These are phyloP conservation scores for Chaetoceros muelleri DNA, from an alignment of 108 stramenopile genomes.

Conservation along the genomic window DNA sequence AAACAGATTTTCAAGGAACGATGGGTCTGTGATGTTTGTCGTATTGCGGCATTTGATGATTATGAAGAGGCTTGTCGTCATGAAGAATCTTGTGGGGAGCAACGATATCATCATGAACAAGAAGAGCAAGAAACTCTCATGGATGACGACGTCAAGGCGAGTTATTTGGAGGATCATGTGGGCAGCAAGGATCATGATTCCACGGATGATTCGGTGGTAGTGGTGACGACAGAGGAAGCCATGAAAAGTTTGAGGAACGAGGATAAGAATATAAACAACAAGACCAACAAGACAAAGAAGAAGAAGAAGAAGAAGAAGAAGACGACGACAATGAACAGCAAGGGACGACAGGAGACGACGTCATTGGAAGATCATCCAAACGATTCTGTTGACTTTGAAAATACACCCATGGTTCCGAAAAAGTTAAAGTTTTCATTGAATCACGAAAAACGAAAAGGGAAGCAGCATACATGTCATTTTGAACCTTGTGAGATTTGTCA, in stretches of 20 bases:
- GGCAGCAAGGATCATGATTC: too few species aligned
- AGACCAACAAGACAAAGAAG: constrained; percentile 4
- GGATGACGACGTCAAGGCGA: not conserved
- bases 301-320: not conserved
- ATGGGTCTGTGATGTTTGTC: constrained; percentile 69
- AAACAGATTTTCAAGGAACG: not conserved
- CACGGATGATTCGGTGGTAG: not conserved
- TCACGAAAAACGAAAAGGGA: not conserved
- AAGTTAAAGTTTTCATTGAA: not conserved
- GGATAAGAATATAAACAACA: not conserved
- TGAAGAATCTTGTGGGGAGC: constrained; percentile 35
- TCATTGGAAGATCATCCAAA: constrained; percentile 6
- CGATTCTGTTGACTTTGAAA: not conserved
- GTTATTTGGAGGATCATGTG: not conserved
- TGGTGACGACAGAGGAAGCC: not conserved
- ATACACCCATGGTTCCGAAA: not conserved
- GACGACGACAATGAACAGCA: constrained; percentile 3
- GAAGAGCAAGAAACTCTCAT: not conserved
- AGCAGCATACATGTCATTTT: constrained; percentile 2
- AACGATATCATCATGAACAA: not conserved
- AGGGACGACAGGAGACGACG: not conserved
- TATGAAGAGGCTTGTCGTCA: constrained; percentile 54
- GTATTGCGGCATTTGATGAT: constrained; percentile 27
- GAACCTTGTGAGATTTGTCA: too few species aligned
- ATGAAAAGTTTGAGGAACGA: not conserved